phyloP scores from a whole-genome alignment of 2,329 filamentous ascomycete species.

The Fusarium newnesense region DNA sequence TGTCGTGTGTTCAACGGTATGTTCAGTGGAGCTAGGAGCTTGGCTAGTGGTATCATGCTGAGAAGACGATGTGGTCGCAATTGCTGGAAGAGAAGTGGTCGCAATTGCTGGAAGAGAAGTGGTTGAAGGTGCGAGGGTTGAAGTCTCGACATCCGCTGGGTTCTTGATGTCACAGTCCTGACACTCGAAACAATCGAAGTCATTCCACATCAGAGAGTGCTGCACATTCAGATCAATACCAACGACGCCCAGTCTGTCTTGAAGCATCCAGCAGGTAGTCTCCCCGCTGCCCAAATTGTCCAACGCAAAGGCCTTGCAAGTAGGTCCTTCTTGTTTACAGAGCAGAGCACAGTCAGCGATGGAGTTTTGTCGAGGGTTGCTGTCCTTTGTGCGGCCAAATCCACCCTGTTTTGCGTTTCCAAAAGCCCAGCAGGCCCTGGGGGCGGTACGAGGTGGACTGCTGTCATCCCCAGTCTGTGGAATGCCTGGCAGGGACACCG shows the following conservation, averaged over 20 bases:
- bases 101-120: not conserved
- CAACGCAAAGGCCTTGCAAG: conserved; percentile 9
- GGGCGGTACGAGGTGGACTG: not conserved
- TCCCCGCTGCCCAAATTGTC: rapidly evolving
- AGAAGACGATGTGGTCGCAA: not conserved
- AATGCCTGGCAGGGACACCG: not conserved
- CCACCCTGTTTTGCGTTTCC: not conserved
- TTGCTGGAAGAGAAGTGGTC: not conserved
- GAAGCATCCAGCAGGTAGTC: not conserved
- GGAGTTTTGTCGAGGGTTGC: conserved; percentile 7
- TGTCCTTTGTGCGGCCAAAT: conserved; percentile 1
- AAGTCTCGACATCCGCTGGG: not conserved
- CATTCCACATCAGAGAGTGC: conserved; percentile 4
- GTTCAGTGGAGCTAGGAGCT: not conserved
- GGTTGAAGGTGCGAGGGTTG: not conserved
- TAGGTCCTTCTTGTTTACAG: conserved; percentile 1
- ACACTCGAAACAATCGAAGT: conserved; percentile 15
- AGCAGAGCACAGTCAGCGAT: conserved; percentile 16
- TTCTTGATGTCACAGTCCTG: not conserved
- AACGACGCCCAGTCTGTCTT: not conserved
- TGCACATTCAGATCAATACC: not conserved
- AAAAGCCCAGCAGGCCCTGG: conserved; percentile 6
- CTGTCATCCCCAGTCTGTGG: not conserved
- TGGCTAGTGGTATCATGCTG: not conserved
- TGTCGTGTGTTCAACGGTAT: not conserved